phyloP scores from a whole-genome alignment of 2,329 filamentous ascomycete species.

The Penicillium fuscoglaucum region DNA sequence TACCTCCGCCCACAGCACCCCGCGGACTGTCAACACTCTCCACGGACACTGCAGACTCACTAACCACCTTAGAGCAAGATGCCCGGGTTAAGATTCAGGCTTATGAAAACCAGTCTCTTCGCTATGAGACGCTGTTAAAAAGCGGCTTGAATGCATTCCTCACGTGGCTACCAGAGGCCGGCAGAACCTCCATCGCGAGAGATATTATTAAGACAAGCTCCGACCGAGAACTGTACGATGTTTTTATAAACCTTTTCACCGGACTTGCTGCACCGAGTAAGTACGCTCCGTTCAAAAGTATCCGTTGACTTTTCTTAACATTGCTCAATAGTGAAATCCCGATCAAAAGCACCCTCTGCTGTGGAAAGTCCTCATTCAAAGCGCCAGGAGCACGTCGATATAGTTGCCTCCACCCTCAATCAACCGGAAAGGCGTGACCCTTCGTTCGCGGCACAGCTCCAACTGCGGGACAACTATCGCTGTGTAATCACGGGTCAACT shows the following conservation, averaged over 20 bases:
- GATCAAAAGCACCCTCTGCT: not conserved
- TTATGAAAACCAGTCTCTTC: not conserved
- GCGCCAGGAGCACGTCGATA: not conserved
- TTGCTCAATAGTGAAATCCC: constrained; percentile 1
- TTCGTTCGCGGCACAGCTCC: not conserved
- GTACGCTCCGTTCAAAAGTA: not conserved
- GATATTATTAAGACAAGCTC: not conserved
- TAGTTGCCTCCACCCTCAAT: not conserved
- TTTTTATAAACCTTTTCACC: not conserved
- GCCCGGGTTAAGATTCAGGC: not conserved
- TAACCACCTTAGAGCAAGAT: not conserved
- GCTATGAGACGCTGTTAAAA: not conserved
- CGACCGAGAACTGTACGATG: not conserved
- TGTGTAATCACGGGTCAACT: constrained; percentile 1
- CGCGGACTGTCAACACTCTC: not conserved
- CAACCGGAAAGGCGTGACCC: not conserved
- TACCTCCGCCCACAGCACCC: not conserved
- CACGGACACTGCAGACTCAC: not conserved
- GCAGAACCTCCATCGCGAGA: constrained; percentile 1
- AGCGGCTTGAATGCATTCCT: not conserved
- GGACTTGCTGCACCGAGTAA: not conserved
- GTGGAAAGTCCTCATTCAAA: not conserved
- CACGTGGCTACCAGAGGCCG: not conserved
- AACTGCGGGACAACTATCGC: not conserved
- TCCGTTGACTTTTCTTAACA: not conserved